A percentile compares a stretch with the other conserved stretches of the same genome.
These are phyloP conservation scores for Exophiala sp. DNA, from an alignment of 2,329 filamentous ascomycete genomes.

Conservation along the genomic window DNA sequence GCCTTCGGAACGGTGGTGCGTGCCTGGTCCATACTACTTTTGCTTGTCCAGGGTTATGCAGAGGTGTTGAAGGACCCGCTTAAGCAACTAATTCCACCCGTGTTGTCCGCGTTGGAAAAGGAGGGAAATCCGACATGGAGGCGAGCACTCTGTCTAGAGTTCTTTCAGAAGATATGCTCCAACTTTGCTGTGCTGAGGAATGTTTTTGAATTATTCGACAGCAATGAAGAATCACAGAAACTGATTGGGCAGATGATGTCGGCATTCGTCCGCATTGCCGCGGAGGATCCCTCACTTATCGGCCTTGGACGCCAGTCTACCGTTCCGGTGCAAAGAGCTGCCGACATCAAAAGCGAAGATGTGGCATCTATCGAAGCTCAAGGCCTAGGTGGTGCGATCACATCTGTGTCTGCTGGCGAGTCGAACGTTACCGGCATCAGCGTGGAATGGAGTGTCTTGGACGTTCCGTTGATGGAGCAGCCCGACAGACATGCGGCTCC, in stretches of 20 bases:
- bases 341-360: conserved; percentile 46
- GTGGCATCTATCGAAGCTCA: conserved; percentile 81
- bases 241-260: conserved; percentile 78
- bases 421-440: conserved; percentile 70
- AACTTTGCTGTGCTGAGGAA: conserved; percentile 71
- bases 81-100: conserved; percentile 70
- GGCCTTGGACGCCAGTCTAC: conserved; percentile 85
- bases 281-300: conserved; percentile 83
- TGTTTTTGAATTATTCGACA: conserved; percentile 76
- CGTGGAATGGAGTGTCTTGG: conserved; percentile 80
- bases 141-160: conserved; percentile 80
- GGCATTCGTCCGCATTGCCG: conserved; percentile 84
- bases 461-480: conserved; percentile 85
- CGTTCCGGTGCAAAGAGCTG: conserved; percentile 59
- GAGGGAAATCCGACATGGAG: conserved; percentile 77
- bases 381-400: conserved; percentile 81
- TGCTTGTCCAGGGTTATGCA: conserved; percentile 11
- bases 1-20: conserved; percentile 21
- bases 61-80: conserved; percentile 51
- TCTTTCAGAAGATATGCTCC: conserved; percentile 77
- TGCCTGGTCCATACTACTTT: conserved; percentile 15
- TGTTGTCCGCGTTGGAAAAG: conserved; percentile 83
- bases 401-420: conserved; percentile 61
- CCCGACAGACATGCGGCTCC: conserved; percentile 88
- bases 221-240: conserved; percentile 62